Base-by-base conservation (phyloP, 768 basidiomycete species). In the Boletus patriciae region DNA sequence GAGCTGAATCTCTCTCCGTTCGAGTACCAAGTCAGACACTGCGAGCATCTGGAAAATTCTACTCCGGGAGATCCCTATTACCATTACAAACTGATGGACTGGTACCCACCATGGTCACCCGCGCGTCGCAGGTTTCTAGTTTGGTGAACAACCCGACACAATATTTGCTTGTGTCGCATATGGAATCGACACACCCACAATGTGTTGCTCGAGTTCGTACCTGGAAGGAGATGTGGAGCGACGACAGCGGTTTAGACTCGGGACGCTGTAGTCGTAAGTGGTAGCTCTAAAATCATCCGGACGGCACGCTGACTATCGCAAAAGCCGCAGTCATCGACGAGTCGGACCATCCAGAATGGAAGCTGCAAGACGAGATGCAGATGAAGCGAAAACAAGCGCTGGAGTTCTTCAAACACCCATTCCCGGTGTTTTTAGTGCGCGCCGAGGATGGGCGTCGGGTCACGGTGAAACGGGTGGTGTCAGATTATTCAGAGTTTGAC, bases 1-100 rank as follows among this genome's bases (percentile, higher is more conserved):
- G 59, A 59, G 38, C 40, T 69, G 47, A 69, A 57, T 15, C 4
- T 69, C 11, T 47, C 66, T 21, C 6, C 68, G 18, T 60, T 68
- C 27, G 63, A 70, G 48, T 58, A 69, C 40, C 56, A 2, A 29
- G 61, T 69, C 37, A 45, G n/a, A 4, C 6, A 21, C 6, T 68
- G 61, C 50, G 42, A 59, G 19, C 46, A 7, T 6, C 8, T 58
- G 16, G n/a, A 37, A 27, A 41, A 38, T 8, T 3, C 38, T 1
- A 3, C 9, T 10, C 5, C 41, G 18, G n/a, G 12, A 13, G 52
- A 48, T 11, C 1, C 40, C 3, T 25, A 46, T 21, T 31, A 42
- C n/a, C 53, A 55, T 36, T 66, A 63, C 54, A 54, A 34, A 16
- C 48, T 70, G 13, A 63, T 0, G 63, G 63, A 3, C 25, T 69